Percentiles rank a stretch among this genome's conserved stretches.
Conservation (phyloP, 2,329 filamentous ascomycete species). For the Neofusicoccum parvum region DNA sequence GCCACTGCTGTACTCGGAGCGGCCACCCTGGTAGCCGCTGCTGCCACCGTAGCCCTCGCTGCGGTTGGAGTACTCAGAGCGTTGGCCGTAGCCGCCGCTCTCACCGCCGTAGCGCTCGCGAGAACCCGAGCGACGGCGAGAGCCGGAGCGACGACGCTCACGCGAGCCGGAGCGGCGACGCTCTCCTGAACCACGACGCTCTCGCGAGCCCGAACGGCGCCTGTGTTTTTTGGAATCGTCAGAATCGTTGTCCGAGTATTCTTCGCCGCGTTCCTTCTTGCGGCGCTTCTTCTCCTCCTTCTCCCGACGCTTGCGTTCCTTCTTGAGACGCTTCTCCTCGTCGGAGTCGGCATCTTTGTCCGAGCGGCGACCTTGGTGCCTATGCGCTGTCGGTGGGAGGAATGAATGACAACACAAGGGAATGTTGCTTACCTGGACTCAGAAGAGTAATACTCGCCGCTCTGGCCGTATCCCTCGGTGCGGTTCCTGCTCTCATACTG, state of each 20-base stretch:
- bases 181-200: constrained; percentile 16
- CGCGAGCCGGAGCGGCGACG: not conserved
- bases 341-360: constrained; percentile 31
- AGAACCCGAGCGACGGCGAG: not conserved
- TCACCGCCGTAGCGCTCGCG: constrained; percentile 19
- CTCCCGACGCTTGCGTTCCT: constrained; percentile 42
- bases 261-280: constrained; percentile 32
- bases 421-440: constrained; percentile 41
- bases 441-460: constrained; percentile 45
- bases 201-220: constrained; percentile 22
- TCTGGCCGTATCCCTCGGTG: constrained; percentile 38
- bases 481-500: constrained; percentile 41
- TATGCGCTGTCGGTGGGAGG: constrained; percentile 20
- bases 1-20: not conserved
- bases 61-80: not conserved
- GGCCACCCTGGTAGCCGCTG: constrained; percentile 21
- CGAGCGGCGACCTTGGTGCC: constrained; percentile 38
- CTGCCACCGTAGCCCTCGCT: constrained; percentile 23
- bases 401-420: not conserved
- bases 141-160: not conserved
- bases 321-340: constrained; percentile 32
- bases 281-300: constrained; percentile 46
- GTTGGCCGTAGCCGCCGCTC: constrained; percentile 19
- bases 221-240: constrained; percentile 6
- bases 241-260: not conserved